phyloP scores from a whole-genome alignment of 495 filamentous ascomycete genomes.

The Xylaria palmicola region DNA sequence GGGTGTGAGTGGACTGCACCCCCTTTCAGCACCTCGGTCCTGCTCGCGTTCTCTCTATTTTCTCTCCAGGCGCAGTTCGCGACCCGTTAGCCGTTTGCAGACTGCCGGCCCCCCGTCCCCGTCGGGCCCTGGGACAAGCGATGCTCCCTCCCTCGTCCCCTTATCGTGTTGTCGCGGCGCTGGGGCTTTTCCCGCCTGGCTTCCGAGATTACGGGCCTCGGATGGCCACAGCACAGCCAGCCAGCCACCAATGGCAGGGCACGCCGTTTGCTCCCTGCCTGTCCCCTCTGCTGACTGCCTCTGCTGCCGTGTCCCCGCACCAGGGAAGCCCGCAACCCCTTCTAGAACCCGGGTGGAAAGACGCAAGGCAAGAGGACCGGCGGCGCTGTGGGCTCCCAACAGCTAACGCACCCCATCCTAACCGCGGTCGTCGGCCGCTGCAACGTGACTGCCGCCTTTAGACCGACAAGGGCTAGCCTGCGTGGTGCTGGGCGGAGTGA shows the following conservation, averaged over 20 bases:
- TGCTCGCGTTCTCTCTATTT: neutral
- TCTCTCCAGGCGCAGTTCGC: conserved; percentile 12
- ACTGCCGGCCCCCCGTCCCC: neutral
- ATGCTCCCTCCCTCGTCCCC: no score
- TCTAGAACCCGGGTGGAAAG: conserved; percentile 15
- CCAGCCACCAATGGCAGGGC: neutral
- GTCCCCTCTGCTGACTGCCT: neutral
- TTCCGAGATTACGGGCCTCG: conserved; percentile 5
- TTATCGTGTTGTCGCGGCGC: no score
- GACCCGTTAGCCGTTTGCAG: neutral
- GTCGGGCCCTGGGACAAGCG: neutral
- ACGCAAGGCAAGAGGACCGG: no score
- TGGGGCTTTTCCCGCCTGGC: neutral
- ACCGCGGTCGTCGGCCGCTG: neutral
- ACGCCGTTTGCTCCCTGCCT: neutral
- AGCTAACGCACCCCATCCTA: neutral
- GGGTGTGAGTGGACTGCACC: no score
- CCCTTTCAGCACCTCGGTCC: neutral
- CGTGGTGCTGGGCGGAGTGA: neutral
- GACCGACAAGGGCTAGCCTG: conserved; percentile 1
- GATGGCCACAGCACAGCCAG: neutral
- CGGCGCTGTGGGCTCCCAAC: no score
- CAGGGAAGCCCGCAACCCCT: no score
- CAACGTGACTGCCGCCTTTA: neutral
- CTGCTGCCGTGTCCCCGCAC: conserved; percentile 10